Percentiles rank a stretch among this genome's conserved stretches.
Conservation (phyloP, 2,329 filamentous ascomycete species). For the Remersonia thermophila region DNA sequence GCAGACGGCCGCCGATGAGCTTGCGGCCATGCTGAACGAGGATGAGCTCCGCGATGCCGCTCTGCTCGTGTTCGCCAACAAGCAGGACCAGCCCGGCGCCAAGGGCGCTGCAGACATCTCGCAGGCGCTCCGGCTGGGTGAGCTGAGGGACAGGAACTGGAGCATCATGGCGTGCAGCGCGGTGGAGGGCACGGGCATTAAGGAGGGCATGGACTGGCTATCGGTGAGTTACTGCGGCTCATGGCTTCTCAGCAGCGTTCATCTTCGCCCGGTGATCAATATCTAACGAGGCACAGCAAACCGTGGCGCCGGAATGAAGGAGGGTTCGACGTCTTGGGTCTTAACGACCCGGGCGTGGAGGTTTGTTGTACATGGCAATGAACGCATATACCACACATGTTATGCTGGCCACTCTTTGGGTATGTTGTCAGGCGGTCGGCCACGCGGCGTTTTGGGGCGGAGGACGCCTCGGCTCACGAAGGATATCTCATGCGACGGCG, state of each 20-base stretch:
- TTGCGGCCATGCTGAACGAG: conserved; percentile 91
- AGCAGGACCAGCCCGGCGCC: conserved; percentile 94
- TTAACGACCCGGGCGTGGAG: conserved; percentile 1
- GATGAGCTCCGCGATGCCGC: conserved; percentile 90
- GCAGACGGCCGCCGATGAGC: conserved; percentile 82
- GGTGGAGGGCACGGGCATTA: conserved; percentile 87
- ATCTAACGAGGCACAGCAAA: conserved; percentile 25
- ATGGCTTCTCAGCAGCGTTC: neutral
- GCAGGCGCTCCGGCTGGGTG: conserved; percentile 78
- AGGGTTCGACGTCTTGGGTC: conserved; percentile 1
- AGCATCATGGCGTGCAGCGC: conserved; percentile 97
- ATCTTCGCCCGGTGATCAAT: neutral
- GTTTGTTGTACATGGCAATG: conserved; percentile 16
- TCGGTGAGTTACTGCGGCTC: conserved; percentile 46
- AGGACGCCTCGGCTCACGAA: conserved; percentile 16
- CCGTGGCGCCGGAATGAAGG: conserved; percentile 28
- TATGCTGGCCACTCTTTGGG: conserved; percentile 14
- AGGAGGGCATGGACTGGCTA: conserved; percentile 98
- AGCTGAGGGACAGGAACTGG: conserved; percentile 95
- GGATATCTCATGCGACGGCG: conserved; percentile 11
- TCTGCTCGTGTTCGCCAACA: conserved; percentile 93
- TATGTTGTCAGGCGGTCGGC: conserved; percentile 11
- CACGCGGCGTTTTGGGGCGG: conserved; percentile 15
- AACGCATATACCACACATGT: conserved; percentile 7
- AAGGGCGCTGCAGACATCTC: conserved; percentile 96